Evolutionary conservation across 805 yeast species (phyloP).

Genomic region (Cyberlindnera mycetangii): DNA sequence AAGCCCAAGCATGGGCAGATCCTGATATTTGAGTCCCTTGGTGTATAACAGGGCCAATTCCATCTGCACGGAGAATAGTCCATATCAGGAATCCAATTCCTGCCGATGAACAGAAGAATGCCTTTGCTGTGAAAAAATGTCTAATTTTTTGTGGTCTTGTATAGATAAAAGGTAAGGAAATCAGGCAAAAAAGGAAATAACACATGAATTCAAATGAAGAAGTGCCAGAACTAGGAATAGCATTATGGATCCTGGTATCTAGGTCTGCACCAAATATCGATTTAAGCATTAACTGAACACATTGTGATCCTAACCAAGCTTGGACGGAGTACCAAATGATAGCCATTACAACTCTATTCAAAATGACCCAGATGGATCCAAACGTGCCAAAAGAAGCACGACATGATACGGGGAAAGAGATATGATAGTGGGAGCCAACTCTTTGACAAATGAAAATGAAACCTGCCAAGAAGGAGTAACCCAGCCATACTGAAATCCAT

Average conservation of each 20-base stretch:
- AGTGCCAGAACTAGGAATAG: slow-evolving; percentile 54
- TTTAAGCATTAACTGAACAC: slow-evolving; percentile 72
- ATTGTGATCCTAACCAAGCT: slow-evolving; percentile 79
- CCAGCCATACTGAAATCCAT: slow-evolving; percentile 87
- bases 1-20: slow-evolving; percentile 76
- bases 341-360: slow-evolving; percentile 86
- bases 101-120: slow-evolving; percentile 75
- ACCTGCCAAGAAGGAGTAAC: slow-evolving; percentile 65
- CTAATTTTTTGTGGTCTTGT: slow-evolving; percentile 79
- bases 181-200: slow-evolving; percentile 80
- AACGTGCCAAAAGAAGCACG: slow-evolving; percentile 84
- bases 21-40: slow-evolving; percentile 54
- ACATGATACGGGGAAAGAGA: slow-evolving; percentile 79
- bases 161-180: slow-evolving; percentile 76
- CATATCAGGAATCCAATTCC: slow-evolving; percentile 81
- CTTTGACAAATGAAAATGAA: slow-evolving; percentile 73
- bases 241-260: slow-evolving; percentile 60
- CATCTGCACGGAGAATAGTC: slow-evolving; percentile 78
- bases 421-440: slow-evolving; percentile 76
- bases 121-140: slow-evolving; percentile 80
- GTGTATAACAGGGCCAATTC: slow-evolving; percentile 70
- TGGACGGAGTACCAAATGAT: slow-evolving; percentile 89
- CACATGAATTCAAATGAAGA: slow-evolving; percentile 71
- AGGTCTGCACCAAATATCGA: slow-evolving; percentile 71
- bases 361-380: slow-evolving; percentile 85